Base-by-base conservation (phyloP, 306 rosid species). In the Rubus idaeus region DNA sequence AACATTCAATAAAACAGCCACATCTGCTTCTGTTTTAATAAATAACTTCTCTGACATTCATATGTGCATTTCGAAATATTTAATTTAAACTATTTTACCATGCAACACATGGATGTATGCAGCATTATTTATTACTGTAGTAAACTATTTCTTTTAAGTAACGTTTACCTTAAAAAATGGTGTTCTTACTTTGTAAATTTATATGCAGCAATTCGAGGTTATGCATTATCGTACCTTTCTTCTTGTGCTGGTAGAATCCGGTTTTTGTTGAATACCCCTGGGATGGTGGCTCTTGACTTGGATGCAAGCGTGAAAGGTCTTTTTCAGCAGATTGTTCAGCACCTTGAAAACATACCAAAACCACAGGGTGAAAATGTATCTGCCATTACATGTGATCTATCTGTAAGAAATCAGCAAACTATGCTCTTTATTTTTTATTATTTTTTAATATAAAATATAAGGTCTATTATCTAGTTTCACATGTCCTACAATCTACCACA, bases 271-370 rank as follows among this genome's bases (percentile, higher is more conserved):
- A 94, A 94, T 58, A 90, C 96, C 56, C 97, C 97, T 62, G 99
- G 99, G 80, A 95, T 95, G 97, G 93, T 95, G 86, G 99, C 99
- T 79, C 98, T 92, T 68, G 99, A 92, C 79, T 79, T 95, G 86
- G 99, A 95, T 84, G 77, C 93, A 69, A 74, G 86, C 87, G 78
- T 95, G 83, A 95, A 90, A 78, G 92, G 90, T 65, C 93, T 88
- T 66, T 55, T 95, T 71, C 96, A 90, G 80, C 83, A 83, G 88
- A 92, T 95, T 37, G 93, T 92, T 78, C 94, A 74, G 77, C 93
- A 92, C 85, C 97, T 95, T 78, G 99, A 95, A 81, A 89, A 84
- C 87, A 84, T 92, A 73, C 99, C 97, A 77, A 92, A 90, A 81
- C 97, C 97, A 37, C 97, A 89, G 91, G 93, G 94, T 79, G 97